Base-by-base conservation (phyloP, 768 basidiomycete species). In the Boletus pseudo-olivaceus region DNA sequence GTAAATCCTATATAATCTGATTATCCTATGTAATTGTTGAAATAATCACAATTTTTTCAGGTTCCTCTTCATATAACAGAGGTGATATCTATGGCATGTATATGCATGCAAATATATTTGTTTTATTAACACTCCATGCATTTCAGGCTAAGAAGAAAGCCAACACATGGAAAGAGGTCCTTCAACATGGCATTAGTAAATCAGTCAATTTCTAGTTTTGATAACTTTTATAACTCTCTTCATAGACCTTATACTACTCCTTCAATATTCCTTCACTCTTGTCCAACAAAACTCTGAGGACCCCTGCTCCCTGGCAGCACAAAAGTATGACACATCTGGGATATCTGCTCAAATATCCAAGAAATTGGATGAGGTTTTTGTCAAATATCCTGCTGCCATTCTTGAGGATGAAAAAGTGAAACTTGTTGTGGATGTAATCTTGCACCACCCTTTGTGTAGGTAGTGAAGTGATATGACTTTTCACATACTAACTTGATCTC, bases 251-350 rank as follows among this genome's bases (percentile, higher is more conserved):
- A 5, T 43, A 17, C 26, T 43, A 2, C 5, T 43, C 10, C 15
- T 43, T 43, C 42, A 43, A 43, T 43, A n/a, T n/a, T 43, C 26
- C 42, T 43, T 43, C 1, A 27, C 42, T 26, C 42, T 43, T 27
- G 14, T 23, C 26, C 42, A 43, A 27, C 15, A n/a, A 2, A 15
- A 27, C 0, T 27, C 14, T 43, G 7, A 17, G 0, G 26, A 43
- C 14, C 26, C 42, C 2, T 10, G 27, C 8, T 9, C 14, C 7
- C 17, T 27, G 26, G 42, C 23, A 43, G 4, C 10, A 27, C 14
- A 43, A 17, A 43, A 6, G 9, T 27, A 43, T 17, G 5, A n/a
- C 3, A 11, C 19, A 19, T 39, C 19, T 39, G 26, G 2, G 14
- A 17, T 15, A 27, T 26, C 26, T 17, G 1, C 15, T 27, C 26